phyloP scores from a whole-genome alignment of 2,329 filamentous ascomycete species.

The Didymellaceae sp. region DNA sequence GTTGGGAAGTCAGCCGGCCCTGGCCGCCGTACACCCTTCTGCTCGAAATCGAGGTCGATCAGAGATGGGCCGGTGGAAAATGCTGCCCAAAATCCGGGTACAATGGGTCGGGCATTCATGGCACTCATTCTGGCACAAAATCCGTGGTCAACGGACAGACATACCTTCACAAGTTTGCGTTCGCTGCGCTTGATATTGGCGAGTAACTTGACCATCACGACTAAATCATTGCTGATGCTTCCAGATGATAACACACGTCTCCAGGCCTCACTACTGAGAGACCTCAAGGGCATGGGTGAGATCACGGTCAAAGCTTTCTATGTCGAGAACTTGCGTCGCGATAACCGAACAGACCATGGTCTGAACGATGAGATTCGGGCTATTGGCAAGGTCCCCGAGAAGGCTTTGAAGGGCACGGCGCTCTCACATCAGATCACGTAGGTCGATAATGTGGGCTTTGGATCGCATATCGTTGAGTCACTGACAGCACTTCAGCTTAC shows the following conservation, averaged over 20 bases:
- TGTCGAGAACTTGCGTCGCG: constrained; percentile 9
- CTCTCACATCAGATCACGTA: constrained; percentile 23
- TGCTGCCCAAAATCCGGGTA: neutral
- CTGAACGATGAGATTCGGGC: neutral
- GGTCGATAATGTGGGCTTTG: neutral
- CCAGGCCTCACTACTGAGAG: constrained; percentile 3
- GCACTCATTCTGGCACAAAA: neutral
- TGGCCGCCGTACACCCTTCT: constrained; percentile 14
- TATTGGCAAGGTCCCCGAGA: constrained; percentile 23
- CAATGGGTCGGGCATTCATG: neutral
- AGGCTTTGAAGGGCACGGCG: constrained; percentile 27
- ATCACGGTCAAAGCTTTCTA: constrained; percentile 21
- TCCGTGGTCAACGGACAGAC: neutral
- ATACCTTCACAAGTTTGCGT: constrained; percentile 27
- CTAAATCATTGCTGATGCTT: neutral
- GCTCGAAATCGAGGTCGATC: constrained; percentile 25
- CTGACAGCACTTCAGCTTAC: neutral
- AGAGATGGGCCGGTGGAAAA: neutral
- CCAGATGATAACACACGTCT: constrained; percentile 12
- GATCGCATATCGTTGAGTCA: neutral
- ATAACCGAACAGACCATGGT: neutral
- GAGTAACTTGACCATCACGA: neutral
- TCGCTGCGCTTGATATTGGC: constrained; percentile 27
- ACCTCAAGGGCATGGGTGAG: constrained; percentile 20
- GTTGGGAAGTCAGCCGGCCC: constrained; percentile 5